Evolutionary conservation across 768 basidiomycete species (phyloP), one percentile per base, ranked within the genome.

Genomic region (Harrya chromipes): DNA sequence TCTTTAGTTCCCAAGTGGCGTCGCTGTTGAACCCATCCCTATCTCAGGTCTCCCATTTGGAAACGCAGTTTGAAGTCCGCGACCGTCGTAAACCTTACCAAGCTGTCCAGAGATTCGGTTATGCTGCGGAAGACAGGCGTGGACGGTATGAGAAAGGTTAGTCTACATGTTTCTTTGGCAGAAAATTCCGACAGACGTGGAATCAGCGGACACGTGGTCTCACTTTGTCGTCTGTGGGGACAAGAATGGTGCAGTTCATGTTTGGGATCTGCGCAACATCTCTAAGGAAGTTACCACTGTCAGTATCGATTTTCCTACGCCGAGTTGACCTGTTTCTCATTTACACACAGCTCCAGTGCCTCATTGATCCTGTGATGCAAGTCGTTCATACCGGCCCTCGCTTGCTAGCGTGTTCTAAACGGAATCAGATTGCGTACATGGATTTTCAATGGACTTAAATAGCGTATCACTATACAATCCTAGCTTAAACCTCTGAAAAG

Each of bases 11-110:
- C 41, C 50, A 8, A 29, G 36, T 9, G 12, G 2, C 24, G 31
- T 24, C 8, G 43, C 46, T 26, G 42, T 23, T 49, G 34, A 57
- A 8, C 19, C 13, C 23, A 12, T 39, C 38, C 19, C 13, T 20
- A 12, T 36, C 38, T 19, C 40, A 80, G 79, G 68, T 79, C 41
- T 71, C 72, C 6, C 76, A 80, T 56, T 65, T 75, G 19, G 79
- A 81, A 54, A 66, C 71, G 24, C 79, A 80, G 51, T 78, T 76
- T 45, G 79, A 81, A 56, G 45, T 79, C n/a, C 76, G 72, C 19
- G 79, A 80, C 52, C 67, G 72, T 52, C 70, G 79, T 16, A 48
- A 65, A 31, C 70, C 73, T 13, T 56, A 54, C 21, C 50, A 54
- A 27, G 61, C 73, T 4, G 72, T 70, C 19, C 65, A 71, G 41